A percentile compares a stretch with the other conserved stretches of the same genome.
phyloP scores from a whole-genome alignment of 805 yeast genomes.

The Wickerhamomyces tratensis region DNA sequence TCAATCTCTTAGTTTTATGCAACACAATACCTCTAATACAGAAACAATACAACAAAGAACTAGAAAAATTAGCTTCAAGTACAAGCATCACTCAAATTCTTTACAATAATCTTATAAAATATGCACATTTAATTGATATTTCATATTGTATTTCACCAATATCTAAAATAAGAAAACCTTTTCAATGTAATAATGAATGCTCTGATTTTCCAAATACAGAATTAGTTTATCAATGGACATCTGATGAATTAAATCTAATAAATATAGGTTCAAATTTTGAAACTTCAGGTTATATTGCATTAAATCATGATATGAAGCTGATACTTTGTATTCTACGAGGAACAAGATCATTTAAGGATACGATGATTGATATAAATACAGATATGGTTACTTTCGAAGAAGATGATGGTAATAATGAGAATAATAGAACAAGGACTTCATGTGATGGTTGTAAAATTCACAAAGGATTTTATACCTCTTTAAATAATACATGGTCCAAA shows the following conservation, averaged over 20 bases:
- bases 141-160: conserved; percentile 17
- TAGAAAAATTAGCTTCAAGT: background rate
- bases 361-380: conserved; percentile 14
- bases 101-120: conserved; percentile 5
- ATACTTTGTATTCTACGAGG: conserved; percentile 14
- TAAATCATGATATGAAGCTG: conserved; percentile 4
- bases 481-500: conserved; percentile 6
- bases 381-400: conserved; percentile 13
- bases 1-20: too few species aligned
- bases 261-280: conserved; percentile 4
- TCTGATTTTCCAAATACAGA: conserved; percentile 12
- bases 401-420: background rate
- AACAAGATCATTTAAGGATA: conserved; percentile 17
- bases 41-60: background rate
- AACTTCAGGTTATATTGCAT: conserved; percentile 17
- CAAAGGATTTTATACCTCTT: conserved; percentile 13
- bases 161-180: conserved; percentile 11
- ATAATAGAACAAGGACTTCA: background rate
- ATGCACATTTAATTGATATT: conserved; percentile 16
- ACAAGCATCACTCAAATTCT: conserved; percentile 3
- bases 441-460: conserved; percentile 13
- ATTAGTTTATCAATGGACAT: conserved; percentile 15
- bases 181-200: conserved; percentile 16
- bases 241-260: conserved; percentile 8
- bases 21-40: too few species aligned